phyloP scores from a whole-genome alignment of 306 rosid species.

The Cyamopsis tetragonoloba region DNA sequence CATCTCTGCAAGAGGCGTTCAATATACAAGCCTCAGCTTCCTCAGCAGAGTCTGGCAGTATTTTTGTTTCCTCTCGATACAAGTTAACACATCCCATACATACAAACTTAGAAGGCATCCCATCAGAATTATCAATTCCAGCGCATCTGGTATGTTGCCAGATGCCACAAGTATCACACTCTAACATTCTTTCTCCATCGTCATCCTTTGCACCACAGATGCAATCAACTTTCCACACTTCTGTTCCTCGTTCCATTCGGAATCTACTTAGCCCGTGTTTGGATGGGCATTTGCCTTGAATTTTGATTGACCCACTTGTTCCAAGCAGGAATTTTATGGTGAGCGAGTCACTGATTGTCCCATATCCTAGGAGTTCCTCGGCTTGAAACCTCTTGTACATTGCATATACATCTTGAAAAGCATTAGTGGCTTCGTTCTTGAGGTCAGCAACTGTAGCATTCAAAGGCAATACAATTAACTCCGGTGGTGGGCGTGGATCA shows the following conservation, averaged over 20 bases:
- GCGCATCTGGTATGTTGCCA: conserved; percentile 80
- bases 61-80: conserved; percentile 8
- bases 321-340: conserved; percentile 54
- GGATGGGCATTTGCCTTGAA: conserved; percentile 49
- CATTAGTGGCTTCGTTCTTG: conserved; percentile 38
- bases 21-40: conserved; percentile 10
- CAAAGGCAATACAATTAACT: conserved; percentile 50
- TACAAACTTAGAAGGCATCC: conserved; percentile 46
- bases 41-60: background rate
- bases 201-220: conserved; percentile 71
- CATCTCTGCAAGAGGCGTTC: conserved; percentile 36
- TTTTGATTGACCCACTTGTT: conserved; percentile 34
- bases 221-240: conserved; percentile 70
- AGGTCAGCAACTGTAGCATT: conserved; percentile 57
- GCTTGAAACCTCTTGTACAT: conserved; percentile 65
- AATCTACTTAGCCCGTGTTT: conserved; percentile 52
- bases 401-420: conserved; percentile 62
- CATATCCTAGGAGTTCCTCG: conserved; percentile 45
- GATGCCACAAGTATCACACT: conserved; percentile 69
- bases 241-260: conserved; percentile 67
- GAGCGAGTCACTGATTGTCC: conserved; percentile 37
- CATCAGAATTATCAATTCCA: conserved; percentile 44
- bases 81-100: conserved; percentile 23
- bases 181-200: conserved; percentile 76
- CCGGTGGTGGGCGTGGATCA: conserved; percentile 52